These are phyloP conservation scores for Eutrema heterophyllum DNA, from an alignment of 345 rosid genomes.

Conservation along the genomic window DNA sequence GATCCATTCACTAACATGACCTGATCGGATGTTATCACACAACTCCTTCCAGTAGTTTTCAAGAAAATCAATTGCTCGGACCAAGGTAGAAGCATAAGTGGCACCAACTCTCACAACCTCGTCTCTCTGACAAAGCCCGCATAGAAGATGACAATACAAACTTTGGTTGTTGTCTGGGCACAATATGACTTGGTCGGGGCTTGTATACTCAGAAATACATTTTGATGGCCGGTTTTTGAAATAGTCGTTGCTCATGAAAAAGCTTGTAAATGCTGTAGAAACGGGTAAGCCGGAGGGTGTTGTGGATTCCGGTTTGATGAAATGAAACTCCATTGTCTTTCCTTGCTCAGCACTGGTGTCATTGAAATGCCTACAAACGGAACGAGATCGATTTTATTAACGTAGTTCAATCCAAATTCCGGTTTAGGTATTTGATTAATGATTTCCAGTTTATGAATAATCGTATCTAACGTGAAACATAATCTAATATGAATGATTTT, in stretches of 20 bases:
- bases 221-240: constrained; percentile 47
- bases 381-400: no score
- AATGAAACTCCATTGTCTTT: neutral
- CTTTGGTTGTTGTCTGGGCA: neutral
- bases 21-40: constrained; percentile 48
- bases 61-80: constrained; percentile 50
- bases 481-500: no score
- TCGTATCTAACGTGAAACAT: no score
- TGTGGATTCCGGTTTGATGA: neutral
- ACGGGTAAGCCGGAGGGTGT: neutral
- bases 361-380: neutral
- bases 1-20: constrained; percentile 55
- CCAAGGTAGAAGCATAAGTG: constrained; percentile 43
- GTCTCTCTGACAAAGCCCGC: neutral
- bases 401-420: no score
- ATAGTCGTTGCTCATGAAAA: constrained; percentile 35
- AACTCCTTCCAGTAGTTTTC: constrained; percentile 56
- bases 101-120: constrained; percentile 52
- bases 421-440: no score
- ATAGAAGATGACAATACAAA: neutral
- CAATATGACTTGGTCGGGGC: neutral
- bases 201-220: constrained; percentile 27
- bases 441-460: no score
- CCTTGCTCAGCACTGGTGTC: neutral
- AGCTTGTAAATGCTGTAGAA: neutral